Base-by-base conservation (phyloP, 768 basidiomycete genomes). In the Cyclocybe aegerita region DNA sequence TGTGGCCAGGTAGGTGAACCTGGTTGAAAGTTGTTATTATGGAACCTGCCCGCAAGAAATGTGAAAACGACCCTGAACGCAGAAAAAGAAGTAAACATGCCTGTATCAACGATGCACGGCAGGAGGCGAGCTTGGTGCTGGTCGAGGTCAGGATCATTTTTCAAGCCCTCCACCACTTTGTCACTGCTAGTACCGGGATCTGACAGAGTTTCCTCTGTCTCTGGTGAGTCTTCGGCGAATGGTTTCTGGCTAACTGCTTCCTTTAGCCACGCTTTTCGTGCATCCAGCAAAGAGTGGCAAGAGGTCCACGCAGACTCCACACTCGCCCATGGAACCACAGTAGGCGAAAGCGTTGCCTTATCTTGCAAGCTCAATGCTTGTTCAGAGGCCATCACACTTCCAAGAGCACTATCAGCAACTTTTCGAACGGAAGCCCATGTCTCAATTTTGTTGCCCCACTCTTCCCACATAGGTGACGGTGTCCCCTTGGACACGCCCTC, bases 1-100 rank as follows among this genome's bases (percentile, higher is more conserved):
- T 96, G 63, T 88, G 86, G 12, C 81, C 67, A 8, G 94, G 93
- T 38, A 98, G 78, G 65, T 95, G 92, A 17, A 97, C 93, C 56
- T 94, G 88, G 45, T 75, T 76, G 66, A 96, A 97, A 0, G 89
- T 84, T 7, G 93, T 95, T 9, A 86, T 79, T 72, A 93, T 83
- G 0, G 87, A 74, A 23, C 67, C 90, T 91, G 50, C 5, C 41
- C 44, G 14, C 30, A 50, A 16, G 53, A 37, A 43, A 46, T 48
- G 46, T 41, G 11, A 50, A 49, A 37, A 58, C 35, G 44, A 49
- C 17, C 51, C 52, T 37, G 38, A 31, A 50, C n/a, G 17, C 31
- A 58, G 43, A 15, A 12, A 34, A 42, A 37, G 37, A 46, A 33
- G 43, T 48, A n/a, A 58, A 60, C 78, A 63, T 65, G 85, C 87